Percentiles rank a stretch among this genome's conserved stretches.
Conservation (phyloP, 345 rosid genomes). For the Microthlaspi erraticum region DNA sequence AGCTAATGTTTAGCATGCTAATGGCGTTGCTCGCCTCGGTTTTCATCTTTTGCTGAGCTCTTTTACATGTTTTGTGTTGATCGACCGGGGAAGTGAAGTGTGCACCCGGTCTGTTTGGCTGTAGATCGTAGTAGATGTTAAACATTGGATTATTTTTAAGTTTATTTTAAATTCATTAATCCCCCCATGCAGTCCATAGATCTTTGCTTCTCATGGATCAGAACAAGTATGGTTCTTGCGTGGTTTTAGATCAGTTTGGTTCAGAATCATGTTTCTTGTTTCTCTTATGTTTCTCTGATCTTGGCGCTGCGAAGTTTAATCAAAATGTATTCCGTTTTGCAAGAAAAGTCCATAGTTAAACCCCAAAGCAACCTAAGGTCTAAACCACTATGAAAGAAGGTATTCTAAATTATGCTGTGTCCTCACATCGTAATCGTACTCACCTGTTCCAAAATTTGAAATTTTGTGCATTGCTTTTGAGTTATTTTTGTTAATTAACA, state of each 20-base stretch:
- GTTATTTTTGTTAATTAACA: neutral
- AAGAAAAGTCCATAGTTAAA: too few relatives aligned
- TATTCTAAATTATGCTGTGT: too few relatives aligned
- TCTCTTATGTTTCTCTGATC: too few relatives aligned
- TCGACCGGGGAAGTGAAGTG: slow-evolving; percentile 12
- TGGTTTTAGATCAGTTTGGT: slow-evolving; percentile 10
- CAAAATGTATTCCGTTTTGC: too few relatives aligned
- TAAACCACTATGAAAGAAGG: too few relatives aligned
- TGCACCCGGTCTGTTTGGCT: neutral
- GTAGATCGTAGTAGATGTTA: slow-evolving; percentile 19
- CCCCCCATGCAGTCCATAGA: neutral
- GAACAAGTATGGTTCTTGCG: slow-evolving; percentile 16
- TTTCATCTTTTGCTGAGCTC: slow-evolving; percentile 36
- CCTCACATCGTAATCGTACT: neutral
- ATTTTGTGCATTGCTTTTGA: neutral
- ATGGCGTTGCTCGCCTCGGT: slow-evolving; percentile 38
- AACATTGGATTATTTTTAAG: neutral
- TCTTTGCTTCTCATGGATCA: slow-evolving; percentile 1
- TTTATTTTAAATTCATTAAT: neutral
- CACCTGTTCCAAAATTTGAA: neutral
- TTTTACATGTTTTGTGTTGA: slow-evolving; percentile 20
- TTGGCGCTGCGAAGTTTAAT: too few relatives aligned
- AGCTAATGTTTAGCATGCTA: slow-evolving; percentile 43
- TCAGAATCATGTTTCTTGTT: too few relatives aligned
- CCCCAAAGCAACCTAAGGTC: too few relatives aligned